Base-by-base conservation (phyloP, 202 grass and related monocot species). In the Zoysia matrella region DNA sequence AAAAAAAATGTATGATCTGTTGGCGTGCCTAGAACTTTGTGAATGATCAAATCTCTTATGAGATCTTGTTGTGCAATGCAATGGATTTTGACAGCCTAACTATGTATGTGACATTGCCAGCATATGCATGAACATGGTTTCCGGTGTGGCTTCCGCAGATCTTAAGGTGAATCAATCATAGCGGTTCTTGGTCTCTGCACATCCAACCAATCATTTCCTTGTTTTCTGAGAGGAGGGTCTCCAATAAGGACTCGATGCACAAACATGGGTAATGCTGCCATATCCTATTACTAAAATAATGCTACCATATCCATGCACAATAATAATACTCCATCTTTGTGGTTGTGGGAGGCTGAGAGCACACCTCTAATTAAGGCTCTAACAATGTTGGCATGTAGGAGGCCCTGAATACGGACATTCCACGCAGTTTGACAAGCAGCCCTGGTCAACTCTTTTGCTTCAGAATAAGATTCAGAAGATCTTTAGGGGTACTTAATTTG, bases 71-170 rank as follows among this genome's bases (percentile, higher is more conserved):
- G 75, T 86, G 83, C 88, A 84, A 69, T 86, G 83, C 91, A 89
- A 14, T 86, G 91, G 18, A 91, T 82, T 81, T 75, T 71, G 68
- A 83, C 65, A 88, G 67, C 57, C 79, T 78, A 86, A 74, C 36
- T 11, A n/a, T 78, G 69, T 82, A 74, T 48, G 30, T 51, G 44
- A 41, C 80, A 76, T 15, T 54, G 18, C 30, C 69, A 73, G 72
- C 65, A 54, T 78, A 88, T 86, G 91, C 86, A 94, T 91, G 80
- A 82, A 86, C 86, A 84, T 86, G 70, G 86, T 88, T 88, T 81
- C 86, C 72, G 60, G 86, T 88, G 82, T 86, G 73, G 57, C 79
- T 80, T 86, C 74, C 78, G 69, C 88, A 49, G 85, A 86, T 79
- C 74, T 83, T 83, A 63, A 86, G 88, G 65, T 51, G 80, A 83